Conservation (phyloP, 331 rosid species). For the Prunus yedoensis region DNA sequence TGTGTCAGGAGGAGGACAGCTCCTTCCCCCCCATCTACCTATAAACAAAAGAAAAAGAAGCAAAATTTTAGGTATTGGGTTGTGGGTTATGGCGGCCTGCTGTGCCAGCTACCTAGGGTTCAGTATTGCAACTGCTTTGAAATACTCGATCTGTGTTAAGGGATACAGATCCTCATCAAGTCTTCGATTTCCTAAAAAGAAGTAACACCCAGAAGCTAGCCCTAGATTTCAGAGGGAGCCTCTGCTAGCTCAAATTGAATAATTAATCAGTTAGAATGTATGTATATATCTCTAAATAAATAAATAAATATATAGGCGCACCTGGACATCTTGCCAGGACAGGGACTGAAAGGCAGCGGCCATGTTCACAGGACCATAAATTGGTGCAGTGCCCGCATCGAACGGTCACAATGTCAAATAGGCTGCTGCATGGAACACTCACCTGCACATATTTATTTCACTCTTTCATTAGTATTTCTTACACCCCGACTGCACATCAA, state of each 20-base stretch:
- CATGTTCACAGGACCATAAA: constrained; percentile 99
- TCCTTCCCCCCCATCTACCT: constrained; percentile 37
- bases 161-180: constrained; percentile 8
- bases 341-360: constrained; percentile 94
- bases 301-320: not conserved
- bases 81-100: constrained; percentile 62
- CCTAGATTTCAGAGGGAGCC: constrained; percentile 38
- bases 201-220: constrained; percentile 25
- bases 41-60: constrained; percentile 24
- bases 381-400: constrained; percentile 99
- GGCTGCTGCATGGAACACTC: constrained; percentile 98
- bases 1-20: constrained; percentile 29
- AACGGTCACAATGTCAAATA: constrained; percentile 93
- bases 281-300: not conserved
- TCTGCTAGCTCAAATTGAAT: not conserved
- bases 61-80: constrained; percentile 24
- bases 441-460: constrained; percentile 50
- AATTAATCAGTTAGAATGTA: not conserved
- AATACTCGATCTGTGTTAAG: constrained; percentile 17
- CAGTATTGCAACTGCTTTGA: constrained; percentile 38
- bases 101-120: constrained; percentile 43
- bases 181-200: constrained; percentile 46
- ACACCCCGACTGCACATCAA: not conserved
- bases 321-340: constrained; percentile 84
- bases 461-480: not conserved